Conservation (phyloP, 1,284 basidiomycete species). For the Heterobasidion parviporum region DNA sequence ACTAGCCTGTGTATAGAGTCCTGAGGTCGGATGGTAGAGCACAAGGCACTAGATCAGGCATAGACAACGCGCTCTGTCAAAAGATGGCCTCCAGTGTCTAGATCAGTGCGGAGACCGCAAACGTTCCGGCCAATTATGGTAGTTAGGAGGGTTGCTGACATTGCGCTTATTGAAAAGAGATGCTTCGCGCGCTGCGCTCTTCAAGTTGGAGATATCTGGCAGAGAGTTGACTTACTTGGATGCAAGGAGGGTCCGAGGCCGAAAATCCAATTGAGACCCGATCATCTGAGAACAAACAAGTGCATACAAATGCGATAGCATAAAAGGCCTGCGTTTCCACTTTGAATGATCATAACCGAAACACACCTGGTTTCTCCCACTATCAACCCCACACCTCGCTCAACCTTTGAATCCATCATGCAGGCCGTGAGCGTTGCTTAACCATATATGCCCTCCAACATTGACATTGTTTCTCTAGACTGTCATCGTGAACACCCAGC, state of each 20-base stretch:
- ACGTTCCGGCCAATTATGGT: neutral
- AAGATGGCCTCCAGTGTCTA: no score
- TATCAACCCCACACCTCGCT: neutral
- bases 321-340: neutral
- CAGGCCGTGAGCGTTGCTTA: neutral
- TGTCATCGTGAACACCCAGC: slow-evolving; percentile 28
- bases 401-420: neutral
- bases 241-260: neutral
- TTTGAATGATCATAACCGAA: neutral
- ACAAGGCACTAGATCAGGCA: no score
- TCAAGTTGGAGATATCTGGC: no score
- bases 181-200: no score
- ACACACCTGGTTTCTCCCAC: neutral
- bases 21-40: no score
- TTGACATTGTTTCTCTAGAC: neutral
- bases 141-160: no score
- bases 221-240: no score
- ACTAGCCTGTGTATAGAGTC: no score
- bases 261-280: neutral
- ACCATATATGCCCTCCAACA: neutral
- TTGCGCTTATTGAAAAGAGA: no score
- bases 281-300: slow-evolving; percentile 1
- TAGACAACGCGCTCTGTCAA: no score
- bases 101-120: neutral
- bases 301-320: neutral